A percentile compares a stretch with the other conserved stretches of the same genome.
Conservation (phyloP, 2,329 filamentous ascomycete genomes). For the Penicillium sp. region DNA sequence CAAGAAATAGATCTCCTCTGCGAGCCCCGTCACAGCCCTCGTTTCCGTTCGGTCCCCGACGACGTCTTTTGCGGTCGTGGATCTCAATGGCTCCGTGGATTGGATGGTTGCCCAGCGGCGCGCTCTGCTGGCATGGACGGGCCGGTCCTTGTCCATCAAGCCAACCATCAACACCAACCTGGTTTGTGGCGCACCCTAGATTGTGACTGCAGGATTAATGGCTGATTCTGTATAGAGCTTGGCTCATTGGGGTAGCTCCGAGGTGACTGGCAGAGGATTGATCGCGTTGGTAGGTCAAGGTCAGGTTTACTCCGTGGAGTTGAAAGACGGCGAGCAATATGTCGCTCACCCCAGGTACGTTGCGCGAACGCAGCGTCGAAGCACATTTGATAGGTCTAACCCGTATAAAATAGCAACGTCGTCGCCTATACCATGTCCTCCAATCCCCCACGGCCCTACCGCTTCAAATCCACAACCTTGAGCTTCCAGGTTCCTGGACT, state of each 20-base stretch:
- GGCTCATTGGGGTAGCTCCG: constrained; percentile 88
- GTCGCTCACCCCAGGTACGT: constrained; percentile 75
- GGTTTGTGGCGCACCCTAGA: constrained; percentile 40
- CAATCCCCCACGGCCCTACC: constrained; percentile 76
- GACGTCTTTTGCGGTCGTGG: constrained; percentile 83
- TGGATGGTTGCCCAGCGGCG: constrained; percentile 91
- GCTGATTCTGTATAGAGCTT: constrained; percentile 56
- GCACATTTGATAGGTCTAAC: background rate
- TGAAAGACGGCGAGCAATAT: constrained; percentile 84
- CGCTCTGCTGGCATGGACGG: constrained; percentile 94
- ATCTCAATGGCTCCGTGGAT: constrained; percentile 90
- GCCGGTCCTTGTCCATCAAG: constrained; percentile 75
- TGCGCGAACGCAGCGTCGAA: background rate
- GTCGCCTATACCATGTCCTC: constrained; percentile 83
- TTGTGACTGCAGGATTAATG: no score
- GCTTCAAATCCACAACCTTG: constrained; percentile 75
- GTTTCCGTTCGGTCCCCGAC: constrained; percentile 84
- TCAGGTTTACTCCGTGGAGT: constrained; percentile 81
- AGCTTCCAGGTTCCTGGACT: constrained; percentile 75
- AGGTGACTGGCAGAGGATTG: constrained; percentile 83
- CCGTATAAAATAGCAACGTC: constrained; percentile 63
- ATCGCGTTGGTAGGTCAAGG: constrained; percentile 82
- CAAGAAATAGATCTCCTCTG: constrained; percentile 69
- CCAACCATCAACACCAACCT: constrained; percentile 75
- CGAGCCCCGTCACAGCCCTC: constrained; percentile 82